These are phyloP conservation scores for Phellopilus nigrolimitatus DNA, from an alignment of 1,284 basidiomycete species.

Conservation along the genomic window DNA sequence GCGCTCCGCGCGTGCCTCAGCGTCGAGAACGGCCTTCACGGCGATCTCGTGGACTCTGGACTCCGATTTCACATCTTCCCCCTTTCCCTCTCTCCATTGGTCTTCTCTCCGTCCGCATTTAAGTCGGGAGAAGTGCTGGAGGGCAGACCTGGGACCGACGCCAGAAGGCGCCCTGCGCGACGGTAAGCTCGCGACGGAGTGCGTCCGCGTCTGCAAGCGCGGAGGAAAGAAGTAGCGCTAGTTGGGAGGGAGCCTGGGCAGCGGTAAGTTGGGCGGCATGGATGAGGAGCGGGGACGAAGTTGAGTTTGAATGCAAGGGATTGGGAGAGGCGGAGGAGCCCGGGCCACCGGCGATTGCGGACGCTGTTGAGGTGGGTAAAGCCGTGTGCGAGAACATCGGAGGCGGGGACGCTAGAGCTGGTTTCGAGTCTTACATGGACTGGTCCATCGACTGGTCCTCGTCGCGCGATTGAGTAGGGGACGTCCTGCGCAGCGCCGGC, in stretches of 20 bases:
- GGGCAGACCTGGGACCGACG: constrained; percentile 29
- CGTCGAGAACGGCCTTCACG: constrained; percentile 38
- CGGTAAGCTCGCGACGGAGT: constrained; percentile 9
- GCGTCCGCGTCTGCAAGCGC: constrained; percentile 18
- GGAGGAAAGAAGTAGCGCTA: constrained; percentile 18
- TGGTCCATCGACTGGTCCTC: no score
- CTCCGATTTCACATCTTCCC: no score
- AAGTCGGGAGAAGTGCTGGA: constrained; percentile 23
- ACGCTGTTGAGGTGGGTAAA: no score
- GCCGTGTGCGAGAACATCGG: no score
- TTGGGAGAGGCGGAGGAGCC: no score
- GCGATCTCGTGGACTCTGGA: constrained; percentile 28
- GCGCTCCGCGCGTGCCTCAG: constrained; percentile 43
- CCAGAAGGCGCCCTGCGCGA: constrained; percentile 33
- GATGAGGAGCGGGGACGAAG: no score
- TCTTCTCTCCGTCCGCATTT: constrained; percentile 23
- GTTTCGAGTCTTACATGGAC: no score
- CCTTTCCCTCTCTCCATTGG: constrained; percentile 11
- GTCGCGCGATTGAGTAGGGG: not conserved
- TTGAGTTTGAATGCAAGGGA: no score
- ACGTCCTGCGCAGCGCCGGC: not conserved
- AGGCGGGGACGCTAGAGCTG: no score
- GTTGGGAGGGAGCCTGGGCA: constrained; percentile 13
- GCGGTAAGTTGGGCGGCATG: no score
- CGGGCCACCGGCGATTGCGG: no score